Conservation (phyloP, 2,329 filamentous ascomycete species). For the Aspergillus sp. region DNA sequence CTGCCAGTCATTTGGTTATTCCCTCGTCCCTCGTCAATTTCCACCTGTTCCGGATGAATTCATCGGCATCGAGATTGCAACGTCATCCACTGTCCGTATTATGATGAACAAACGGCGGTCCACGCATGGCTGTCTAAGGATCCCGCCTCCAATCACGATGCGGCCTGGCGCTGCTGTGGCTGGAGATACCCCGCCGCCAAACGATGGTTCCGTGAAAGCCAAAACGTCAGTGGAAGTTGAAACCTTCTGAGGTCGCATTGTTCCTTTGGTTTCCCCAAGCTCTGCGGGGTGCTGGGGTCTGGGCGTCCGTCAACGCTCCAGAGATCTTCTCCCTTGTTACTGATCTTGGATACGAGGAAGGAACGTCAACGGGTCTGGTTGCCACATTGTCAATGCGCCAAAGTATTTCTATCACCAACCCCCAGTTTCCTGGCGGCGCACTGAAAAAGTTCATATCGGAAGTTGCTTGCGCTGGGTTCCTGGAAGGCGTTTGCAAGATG, state of each 20-base stretch:
- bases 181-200: not conserved
- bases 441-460: not conserved
- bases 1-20: too few species aligned
- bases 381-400: not conserved
- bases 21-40: not conserved
- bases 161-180: not conserved
- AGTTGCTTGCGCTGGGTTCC: not conserved
- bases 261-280: not conserved
- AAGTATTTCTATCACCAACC: not conserved
- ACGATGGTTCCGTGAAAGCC: not conserved
- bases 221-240: not conserved
- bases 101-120: not conserved
- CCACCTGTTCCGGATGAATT: not conserved
- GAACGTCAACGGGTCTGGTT: not conserved
- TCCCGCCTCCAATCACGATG: not conserved
- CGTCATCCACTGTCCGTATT: constrained; percentile 1
- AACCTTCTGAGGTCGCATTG: not conserved
- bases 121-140: not conserved
- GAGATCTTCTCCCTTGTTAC: constrained; percentile 14
- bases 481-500: constrained; percentile 13
- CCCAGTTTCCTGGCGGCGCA: not conserved
- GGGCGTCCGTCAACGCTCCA: constrained; percentile 8
- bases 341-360: constrained; percentile 12
- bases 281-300: constrained; percentile 3
- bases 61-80: not conserved